Evolutionary conservation across 495 filamentous ascomycete species (phyloP).

Genomic region (Xylaria bambusicola): DNA sequence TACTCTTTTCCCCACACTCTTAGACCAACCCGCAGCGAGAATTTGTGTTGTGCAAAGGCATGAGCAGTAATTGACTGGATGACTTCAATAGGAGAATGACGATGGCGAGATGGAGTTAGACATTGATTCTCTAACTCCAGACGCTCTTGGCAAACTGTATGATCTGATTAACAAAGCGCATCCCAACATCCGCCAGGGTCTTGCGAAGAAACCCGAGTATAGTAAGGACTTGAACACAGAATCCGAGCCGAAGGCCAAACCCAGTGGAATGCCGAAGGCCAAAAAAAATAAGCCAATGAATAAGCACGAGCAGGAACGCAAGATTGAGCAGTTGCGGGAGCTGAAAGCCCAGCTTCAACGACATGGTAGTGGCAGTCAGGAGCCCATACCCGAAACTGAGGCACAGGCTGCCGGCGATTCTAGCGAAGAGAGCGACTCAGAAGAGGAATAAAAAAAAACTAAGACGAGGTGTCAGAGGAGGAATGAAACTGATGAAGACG

Average conservation of each 20-base stretch:
- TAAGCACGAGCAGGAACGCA: conserved; percentile 86
- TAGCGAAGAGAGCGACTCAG: conserved; percentile 35
- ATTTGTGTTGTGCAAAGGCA: neutral
- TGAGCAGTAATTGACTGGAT: too few species aligned
- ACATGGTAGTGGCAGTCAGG: conserved; percentile 49
- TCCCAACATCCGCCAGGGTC: conserved; percentile 47
- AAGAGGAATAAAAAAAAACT: conserved; percentile 27
- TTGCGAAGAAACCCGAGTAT: conserved; percentile 41
- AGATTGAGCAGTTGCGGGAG: conserved; percentile 76
- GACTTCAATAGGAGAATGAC: conserved; percentile 67
- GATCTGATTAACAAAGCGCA: conserved; percentile 71
- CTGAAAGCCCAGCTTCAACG: conserved; percentile 51
- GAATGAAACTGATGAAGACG: too few species aligned
- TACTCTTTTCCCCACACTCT: neutral
- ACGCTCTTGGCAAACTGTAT: conserved; percentile 73
- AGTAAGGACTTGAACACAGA: conserved; percentile 19
- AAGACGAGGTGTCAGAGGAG: too few species aligned
- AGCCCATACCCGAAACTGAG: conserved; percentile 44
- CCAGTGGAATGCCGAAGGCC: conserved; percentile 55
- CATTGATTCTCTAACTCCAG: conserved; percentile 77
- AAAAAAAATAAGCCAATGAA: conserved; percentile 99
- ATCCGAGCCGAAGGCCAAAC: conserved; percentile 26
- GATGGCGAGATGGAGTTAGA: conserved; percentile 89
- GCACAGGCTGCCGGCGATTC: conserved; percentile 29
- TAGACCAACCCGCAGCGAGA: neutral